Evolutionary conservation across 106 monocot species (phyloP).

Genomic region (Hemerocallis citrina): DNA sequence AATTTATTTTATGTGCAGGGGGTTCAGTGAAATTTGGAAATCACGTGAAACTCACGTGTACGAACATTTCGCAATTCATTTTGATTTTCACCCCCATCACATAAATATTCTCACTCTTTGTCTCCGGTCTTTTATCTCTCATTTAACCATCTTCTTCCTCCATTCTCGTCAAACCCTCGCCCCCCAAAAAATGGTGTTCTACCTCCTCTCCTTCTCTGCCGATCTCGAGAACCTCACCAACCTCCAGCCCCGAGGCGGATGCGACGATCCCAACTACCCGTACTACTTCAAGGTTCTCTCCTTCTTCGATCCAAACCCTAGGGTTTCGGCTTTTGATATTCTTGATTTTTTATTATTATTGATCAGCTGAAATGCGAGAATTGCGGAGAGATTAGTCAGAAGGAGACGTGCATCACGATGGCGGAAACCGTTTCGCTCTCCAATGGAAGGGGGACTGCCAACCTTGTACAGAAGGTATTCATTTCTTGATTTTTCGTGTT

Average conservation of each 20-base stretch:
- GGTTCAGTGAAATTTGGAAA: too few relatives aligned
- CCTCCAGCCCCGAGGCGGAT: conserved; percentile 71
- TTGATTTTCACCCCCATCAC: too few relatives aligned
- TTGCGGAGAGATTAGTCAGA: conserved; percentile 76
- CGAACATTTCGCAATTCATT: too few relatives aligned
- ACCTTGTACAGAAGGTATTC: conserved; percentile 86
- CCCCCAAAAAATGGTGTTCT: conserved; percentile 70
- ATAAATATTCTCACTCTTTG: too few relatives aligned
- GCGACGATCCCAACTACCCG: conserved; percentile 65
- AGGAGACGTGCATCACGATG: conserved; percentile 54
- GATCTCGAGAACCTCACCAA: conserved; percentile 82
- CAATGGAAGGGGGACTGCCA: conserved; percentile 53
- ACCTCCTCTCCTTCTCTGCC: conserved; percentile 43
- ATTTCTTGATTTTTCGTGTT: neutral
- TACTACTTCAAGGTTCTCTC: conserved; percentile 74
- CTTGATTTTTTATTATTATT: conserved; percentile 5
- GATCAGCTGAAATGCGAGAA: conserved; percentile 80
- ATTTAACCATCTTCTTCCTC: too few relatives aligned
- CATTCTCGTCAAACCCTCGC: too few relatives aligned
- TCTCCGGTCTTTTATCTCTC: too few relatives aligned
- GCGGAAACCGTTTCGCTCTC: conserved; percentile 57
- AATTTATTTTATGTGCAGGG: too few relatives aligned
- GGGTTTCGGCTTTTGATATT: neutral
- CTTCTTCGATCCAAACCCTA: neutral
- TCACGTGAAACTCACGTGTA: too few relatives aligned